These are phyloP conservation scores for Backusella circina DNA, from an alignment of 192 early-diverging fungal genomes.

Conservation along the genomic window DNA sequence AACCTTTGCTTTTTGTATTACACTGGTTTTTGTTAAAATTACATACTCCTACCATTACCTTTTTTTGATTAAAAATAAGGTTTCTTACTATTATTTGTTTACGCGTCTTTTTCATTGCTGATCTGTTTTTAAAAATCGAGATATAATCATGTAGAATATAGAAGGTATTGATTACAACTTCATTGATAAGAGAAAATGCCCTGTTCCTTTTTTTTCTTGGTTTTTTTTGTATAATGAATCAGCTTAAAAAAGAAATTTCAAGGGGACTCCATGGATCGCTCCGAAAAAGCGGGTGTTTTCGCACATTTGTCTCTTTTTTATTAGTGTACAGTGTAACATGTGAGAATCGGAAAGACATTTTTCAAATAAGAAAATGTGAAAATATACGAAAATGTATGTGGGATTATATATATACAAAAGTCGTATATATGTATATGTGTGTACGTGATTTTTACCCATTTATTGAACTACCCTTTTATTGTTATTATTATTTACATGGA, in stretches of 20 bases:
- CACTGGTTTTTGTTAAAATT: neutral
- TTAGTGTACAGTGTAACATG: neutral
- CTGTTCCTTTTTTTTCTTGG: neutral
- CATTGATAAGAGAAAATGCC: neutral
- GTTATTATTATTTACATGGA: neutral
- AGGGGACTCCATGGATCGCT: neutral
- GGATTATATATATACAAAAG: neutral
- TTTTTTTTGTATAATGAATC: neutral
- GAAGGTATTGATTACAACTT: neutral
- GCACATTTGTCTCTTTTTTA: neutral
- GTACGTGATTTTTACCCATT: neutral
- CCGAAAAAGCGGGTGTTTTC: constrained; percentile 5
- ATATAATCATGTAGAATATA: no score
- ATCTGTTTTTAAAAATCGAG: no score
- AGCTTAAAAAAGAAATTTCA: constrained; percentile 1
- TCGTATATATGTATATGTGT: neutral
- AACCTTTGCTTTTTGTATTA: neutral
- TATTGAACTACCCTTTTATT: neutral
- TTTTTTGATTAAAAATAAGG: neutral
- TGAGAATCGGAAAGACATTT: neutral
- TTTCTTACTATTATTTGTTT: neutral
- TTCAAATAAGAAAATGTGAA: neutral
- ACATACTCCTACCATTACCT: neutral
- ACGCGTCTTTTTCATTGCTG: neutral
- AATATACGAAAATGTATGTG: neutral